A percentile compares a stretch with the other conserved stretches of the same genome.
Conservation (phyloP, 495 filamentous ascomycete species). For the Xylaria intraflava region DNA sequence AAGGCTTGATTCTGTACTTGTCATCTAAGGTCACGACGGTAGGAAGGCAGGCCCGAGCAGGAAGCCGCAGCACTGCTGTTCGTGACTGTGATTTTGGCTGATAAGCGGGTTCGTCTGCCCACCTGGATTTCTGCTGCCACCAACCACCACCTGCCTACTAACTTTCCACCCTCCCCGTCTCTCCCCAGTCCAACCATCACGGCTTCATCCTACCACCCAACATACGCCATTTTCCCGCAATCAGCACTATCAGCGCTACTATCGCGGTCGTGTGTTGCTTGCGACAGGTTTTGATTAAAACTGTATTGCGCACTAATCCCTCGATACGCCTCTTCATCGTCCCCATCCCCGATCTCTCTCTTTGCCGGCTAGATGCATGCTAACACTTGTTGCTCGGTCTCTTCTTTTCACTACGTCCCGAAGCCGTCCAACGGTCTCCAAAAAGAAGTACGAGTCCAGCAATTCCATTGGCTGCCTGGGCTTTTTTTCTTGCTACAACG, state of each 20-base stretch:
- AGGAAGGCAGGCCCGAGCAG: too few species aligned
- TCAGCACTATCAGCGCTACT: constrained; percentile 16
- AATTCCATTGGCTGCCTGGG: too few species aligned
- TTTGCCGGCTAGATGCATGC: neutral
- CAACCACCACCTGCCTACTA: too few species aligned
- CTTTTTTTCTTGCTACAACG: neutral
- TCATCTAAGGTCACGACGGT: too few species aligned
- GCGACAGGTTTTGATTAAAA: constrained; percentile 12
- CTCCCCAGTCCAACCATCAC: neutral
- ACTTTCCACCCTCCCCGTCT: too few species aligned
- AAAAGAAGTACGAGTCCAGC: too few species aligned
- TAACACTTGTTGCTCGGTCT: neutral
- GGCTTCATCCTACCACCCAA: neutral
- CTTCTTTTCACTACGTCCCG: neutral
- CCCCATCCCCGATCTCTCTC: neutral
- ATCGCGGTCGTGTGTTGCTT: constrained; percentile 10
- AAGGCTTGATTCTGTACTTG: too few species aligned
- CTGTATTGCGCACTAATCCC: constrained; percentile 9
- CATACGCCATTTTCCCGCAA: constrained; percentile 12
- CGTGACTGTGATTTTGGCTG: too few species aligned
- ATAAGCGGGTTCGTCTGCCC: too few species aligned
- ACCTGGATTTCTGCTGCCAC: too few species aligned
- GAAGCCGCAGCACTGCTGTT: too few species aligned
- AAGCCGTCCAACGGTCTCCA: neutral
- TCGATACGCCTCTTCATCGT: neutral